These are phyloP conservation scores for Alternaria consortialis DNA, from an alignment of 2,329 filamentous ascomycete species.

Conservation along the genomic window DNA sequence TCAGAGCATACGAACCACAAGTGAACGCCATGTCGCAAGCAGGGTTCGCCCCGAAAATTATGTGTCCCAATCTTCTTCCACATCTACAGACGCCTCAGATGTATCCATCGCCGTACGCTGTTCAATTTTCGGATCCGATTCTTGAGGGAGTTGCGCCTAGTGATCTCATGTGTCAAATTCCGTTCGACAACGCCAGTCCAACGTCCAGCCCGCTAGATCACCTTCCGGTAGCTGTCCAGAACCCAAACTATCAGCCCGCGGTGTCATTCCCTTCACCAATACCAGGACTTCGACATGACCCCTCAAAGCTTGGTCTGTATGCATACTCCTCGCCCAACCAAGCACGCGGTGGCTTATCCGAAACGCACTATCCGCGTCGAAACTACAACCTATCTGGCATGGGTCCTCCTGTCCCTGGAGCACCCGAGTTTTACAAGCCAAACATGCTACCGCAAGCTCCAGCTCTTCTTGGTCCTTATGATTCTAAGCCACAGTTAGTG, in stretches of 20 bases:
- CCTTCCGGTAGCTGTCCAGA: background rate
- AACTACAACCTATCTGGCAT: background rate
- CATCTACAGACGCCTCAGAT: background rate
- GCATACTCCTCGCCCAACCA: background rate
- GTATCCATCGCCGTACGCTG: background rate
- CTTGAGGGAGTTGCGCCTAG: background rate
- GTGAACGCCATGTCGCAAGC: background rate
- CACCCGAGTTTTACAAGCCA: background rate
- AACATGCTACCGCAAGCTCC: background rate
- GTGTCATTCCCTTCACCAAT: background rate
- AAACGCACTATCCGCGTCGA: constrained; percentile 5
- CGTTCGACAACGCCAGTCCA: background rate
- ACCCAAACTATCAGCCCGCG: background rate
- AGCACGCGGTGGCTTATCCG: background rate
- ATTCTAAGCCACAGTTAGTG: background rate
- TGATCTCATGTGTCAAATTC: background rate
- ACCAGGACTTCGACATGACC: too few relatives aligned
- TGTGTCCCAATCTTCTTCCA: background rate
- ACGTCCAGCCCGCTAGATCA: background rate
- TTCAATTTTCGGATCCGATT: background rate
- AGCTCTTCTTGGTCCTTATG: background rate
- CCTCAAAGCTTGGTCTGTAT: background rate
- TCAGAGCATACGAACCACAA: background rate
- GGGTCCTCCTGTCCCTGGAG: background rate
- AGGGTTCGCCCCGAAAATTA: background rate